Evolutionary conservation across 345 rosid species (phyloP), one percentile per base, ranked within the genome.

Genomic region (Corymbia maculata): DNA sequence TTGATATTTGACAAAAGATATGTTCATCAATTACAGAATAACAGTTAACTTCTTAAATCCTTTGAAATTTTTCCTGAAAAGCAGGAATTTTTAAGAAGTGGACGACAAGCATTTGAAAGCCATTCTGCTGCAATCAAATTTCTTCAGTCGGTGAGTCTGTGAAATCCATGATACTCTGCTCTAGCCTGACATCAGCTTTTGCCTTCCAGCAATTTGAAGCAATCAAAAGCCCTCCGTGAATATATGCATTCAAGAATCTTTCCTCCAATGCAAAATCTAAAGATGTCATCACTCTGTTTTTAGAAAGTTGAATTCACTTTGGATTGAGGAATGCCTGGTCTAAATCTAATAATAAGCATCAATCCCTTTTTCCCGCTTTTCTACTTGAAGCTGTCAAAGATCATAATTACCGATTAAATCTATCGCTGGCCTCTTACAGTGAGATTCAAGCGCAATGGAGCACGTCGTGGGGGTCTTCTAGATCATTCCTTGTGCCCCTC

Each of bases 401-500:
- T 86, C 52, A 86, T 86, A 28, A 86, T 57, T 57, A 59, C 22
- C 13, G 8, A 12, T 61, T 57, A 66, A 53, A 53, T 59, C 61
- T 57, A 57, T 86, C 57, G 88, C 52, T 89, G 86, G 91, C 80
- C 50, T 80, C 87, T 36, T 51, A 51, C 68, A 51, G 87, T 42
- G 59, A 85, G 79, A 36, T 85, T 86, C 70, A 8, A 8, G 30
- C 26, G 59, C 79, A n/a, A 57, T 50, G 19, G 36, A 86, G 51
- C 87, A 57, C 7, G 51, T 49, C 14, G 28, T 32, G 12, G 87
- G 42, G 4, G 22, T 86, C 75, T n/a, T 87, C 87, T 52, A 85
- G 87, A 89, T 88, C 90, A 89, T 87, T 86, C 89, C 26, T 64
- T 24, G 16, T 32, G 30, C 85, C 57, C 79, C 85, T 80, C 13